Percentiles rank a stretch among this genome's conserved stretches.
Conservation (phyloP, 257 asterid genomes). For the Penstemon barbatus region DNA sequence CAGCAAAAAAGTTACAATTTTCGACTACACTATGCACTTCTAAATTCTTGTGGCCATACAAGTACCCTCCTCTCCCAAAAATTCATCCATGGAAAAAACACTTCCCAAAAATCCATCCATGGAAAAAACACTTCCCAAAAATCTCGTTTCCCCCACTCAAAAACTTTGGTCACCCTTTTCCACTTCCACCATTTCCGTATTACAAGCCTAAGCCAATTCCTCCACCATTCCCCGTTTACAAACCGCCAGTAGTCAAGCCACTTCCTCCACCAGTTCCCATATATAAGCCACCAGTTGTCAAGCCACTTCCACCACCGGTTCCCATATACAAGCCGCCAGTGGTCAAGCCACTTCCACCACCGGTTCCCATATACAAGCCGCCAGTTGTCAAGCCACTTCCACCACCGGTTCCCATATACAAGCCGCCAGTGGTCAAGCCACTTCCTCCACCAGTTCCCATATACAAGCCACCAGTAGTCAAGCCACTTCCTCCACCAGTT, state of each 20-base stretch:
- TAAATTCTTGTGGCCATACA: conserved; percentile 66
- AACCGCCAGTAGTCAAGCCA: conserved; percentile 37
- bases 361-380: conserved; percentile 8
- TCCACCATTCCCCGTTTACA: conserved; percentile 26
- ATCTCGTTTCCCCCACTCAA: conserved; percentile 35
- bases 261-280: conserved; percentile 25
- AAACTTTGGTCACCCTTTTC: conserved; percentile 39
- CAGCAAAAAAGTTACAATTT: conserved; percentile 53
- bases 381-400: conserved; percentile 26
- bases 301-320: not conserved
- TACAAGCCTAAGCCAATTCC: conserved; percentile 32
- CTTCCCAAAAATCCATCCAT: conserved; percentile 41
- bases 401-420: not conserved
- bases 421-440: conserved; percentile 32
- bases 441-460: conserved; percentile 37
- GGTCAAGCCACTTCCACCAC: conserved; percentile 6
- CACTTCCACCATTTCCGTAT: conserved; percentile 41
- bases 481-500: conserved; percentile 32
- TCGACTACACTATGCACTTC: conserved; percentile 76
- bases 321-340: conserved; percentile 26
- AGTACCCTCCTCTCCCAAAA: conserved; percentile 60
- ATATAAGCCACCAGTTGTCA: conserved; percentile 16
- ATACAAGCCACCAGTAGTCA: conserved; percentile 30
- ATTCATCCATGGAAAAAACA: conserved; percentile 39
- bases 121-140: conserved; percentile 41